These are phyloP conservation scores for Tylopilus sp. DNA, from an alignment of 768 basidiomycete species.

Conservation along the genomic window DNA sequence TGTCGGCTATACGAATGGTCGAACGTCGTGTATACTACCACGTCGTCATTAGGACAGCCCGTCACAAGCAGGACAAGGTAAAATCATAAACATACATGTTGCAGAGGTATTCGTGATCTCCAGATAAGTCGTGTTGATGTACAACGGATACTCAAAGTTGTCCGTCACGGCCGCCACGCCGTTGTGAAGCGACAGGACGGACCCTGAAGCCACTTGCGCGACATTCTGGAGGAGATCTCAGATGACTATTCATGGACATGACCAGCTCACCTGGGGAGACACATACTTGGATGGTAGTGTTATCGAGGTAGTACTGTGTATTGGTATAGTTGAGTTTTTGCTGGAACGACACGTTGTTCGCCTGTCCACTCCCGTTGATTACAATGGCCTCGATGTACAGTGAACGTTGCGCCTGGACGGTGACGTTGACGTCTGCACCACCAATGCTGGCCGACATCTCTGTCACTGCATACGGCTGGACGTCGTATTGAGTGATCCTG, in stretches of 20 bases:
- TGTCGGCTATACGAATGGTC: conserved; percentile 69
- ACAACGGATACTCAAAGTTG: conserved; percentile 51
- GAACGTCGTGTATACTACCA: conserved; percentile 47
- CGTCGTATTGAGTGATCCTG: conserved; percentile 56
- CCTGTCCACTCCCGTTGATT: conserved; percentile 55
- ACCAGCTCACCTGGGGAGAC: not conserved
- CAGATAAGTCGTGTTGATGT: conserved; percentile 38
- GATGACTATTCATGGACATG: not conserved
- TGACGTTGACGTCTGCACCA: conserved; percentile 52
- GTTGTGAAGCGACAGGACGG: conserved; percentile 47
- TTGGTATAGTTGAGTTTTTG: conserved; percentile 63
- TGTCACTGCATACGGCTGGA: conserved; percentile 52
- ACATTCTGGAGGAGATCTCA: conserved; percentile 42
- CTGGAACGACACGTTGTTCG: conserved; percentile 53
- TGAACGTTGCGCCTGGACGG: conserved; percentile 54
- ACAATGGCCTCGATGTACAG: conserved; percentile 62
- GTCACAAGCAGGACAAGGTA: not conserved
- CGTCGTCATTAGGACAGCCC: not conserved
- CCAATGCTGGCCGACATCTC: conserved; percentile 42
- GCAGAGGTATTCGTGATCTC: conserved; percentile 28
- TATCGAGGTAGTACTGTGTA: conserved; percentile 55
- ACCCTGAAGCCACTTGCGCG: conserved; percentile 47
- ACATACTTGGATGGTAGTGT: conserved; percentile 40
- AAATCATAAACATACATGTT: conserved; percentile 9
- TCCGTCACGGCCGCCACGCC: conserved; percentile 43